These are phyloP conservation scores for Dillenia turbinata DNA, from an alignment of 164 flowering plant genomes.

Conservation along the genomic window DNA sequence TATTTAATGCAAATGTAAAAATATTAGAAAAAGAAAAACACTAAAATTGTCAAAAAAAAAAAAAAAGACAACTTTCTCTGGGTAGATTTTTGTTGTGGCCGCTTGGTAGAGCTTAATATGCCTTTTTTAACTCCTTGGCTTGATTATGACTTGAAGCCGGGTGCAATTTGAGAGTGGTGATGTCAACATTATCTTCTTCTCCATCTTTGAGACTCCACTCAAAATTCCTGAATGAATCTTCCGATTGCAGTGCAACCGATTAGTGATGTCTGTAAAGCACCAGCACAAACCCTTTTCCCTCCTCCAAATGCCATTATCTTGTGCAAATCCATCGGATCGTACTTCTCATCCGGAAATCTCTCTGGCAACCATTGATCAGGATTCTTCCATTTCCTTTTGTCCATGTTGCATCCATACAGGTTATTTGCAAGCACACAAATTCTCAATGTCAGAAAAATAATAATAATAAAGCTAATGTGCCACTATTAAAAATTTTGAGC, in stretches of 20 bases:
- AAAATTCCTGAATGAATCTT: conserved; percentile 77
- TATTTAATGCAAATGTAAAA: too few relatives aligned
- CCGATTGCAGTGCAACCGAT: conserved; percentile 67
- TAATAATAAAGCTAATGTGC: too few relatives aligned
- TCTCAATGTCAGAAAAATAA: too few relatives aligned
- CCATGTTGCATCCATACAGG: conserved; percentile 87
- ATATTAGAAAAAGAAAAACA: too few relatives aligned
- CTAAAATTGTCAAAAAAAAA: too few relatives aligned
- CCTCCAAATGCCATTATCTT: conserved; percentile 97
- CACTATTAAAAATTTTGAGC: too few relatives aligned
- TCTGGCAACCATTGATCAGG: conserved; percentile 87
- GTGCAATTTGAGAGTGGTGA: conserved; percentile 70
- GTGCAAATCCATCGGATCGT: conserved; percentile 58
- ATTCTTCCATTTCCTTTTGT: conserved; percentile 66
- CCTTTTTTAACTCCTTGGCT: conserved; percentile 35
- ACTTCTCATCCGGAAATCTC: conserved; percentile 59
- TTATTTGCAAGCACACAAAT: conserved; percentile 38
- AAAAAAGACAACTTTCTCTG: too few relatives aligned
- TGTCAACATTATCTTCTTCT: conserved; percentile 66
- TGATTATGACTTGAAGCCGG: conserved; percentile 60
- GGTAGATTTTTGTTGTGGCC: too few relatives aligned
- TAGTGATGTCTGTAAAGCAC: conserved; percentile 71
- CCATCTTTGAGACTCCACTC: conserved; percentile 67
- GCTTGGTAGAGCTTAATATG: too few relatives aligned
- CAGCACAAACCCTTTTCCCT: conserved; percentile 91